Base-by-base conservation (phyloP, 139 green algal species). In the Desmodesmus armatus region DNA sequence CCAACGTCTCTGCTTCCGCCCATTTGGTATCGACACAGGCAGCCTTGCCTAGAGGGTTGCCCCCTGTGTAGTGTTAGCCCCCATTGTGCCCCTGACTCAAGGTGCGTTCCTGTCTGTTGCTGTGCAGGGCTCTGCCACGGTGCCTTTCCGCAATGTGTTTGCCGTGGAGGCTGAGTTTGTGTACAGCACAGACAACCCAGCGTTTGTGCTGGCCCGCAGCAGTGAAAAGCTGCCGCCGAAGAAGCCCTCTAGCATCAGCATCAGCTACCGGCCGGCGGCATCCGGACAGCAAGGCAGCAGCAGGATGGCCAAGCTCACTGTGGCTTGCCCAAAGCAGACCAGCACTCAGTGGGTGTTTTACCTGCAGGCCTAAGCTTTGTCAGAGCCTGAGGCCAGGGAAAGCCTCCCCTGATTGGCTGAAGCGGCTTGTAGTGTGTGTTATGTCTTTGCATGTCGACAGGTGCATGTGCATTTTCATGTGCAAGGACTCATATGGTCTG, bases 61-160 rank as follows among this genome's bases (percentile, higher is more conserved):
- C n/a, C n/a, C n/a, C n/a, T n/a, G n/a, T n/a, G n/a, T n/a, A n/a
- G n/a, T n/a, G n/a, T n/a, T n/a, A n/a, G n/a, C n/a, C n/a, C n/a
- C n/a, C n/a, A 2, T 62, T 62, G 58, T 67, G 3, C 58, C 21
- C 17, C 58, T 72, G 63, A 29, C 29, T 19, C 17, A 13, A 7
- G 47, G 13, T 55, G 47, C 47, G 9, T 55, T 55, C 47, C n/a
- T 4, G 63, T 72, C n/a, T 41, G 29, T 17, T 6, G 9, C 5
- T 72, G 63, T 72, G 73, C 55, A 83, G 80, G 89, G 91, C 53
- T 79, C 78, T 35, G 92, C 82, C 0, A 70, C 63, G 9, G 79
- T 96, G 66, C 88, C 91, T 6, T 95, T 95, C 89, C 92, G 91
- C n/a, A 98, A 98, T 79, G 89, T 96, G 9, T 96, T 98, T 51